These are phyloP conservation scores for Dendrobium huoshanense DNA, from an alignment of 106 monocot genomes.

Conservation along the genomic window DNA sequence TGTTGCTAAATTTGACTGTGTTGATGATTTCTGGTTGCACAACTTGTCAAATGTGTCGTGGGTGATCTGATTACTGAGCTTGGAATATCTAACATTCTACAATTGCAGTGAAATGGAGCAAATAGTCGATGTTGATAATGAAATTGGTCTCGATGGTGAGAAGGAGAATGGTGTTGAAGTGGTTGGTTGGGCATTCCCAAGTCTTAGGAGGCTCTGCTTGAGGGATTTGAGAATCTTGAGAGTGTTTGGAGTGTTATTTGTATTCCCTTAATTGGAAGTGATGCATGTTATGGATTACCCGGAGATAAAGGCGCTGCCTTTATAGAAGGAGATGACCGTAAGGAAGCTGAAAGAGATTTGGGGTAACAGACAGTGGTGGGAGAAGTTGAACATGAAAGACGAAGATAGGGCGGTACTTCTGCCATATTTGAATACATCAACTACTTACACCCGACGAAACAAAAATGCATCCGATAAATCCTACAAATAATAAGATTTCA, in stretches of 20 bases:
- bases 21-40: background rate
- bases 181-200: background rate
- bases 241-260: background rate
- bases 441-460: no score
- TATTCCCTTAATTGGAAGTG: background rate
- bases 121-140: background rate
- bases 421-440: no score
- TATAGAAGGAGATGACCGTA: background rate
- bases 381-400: background rate
- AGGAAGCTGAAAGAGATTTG: background rate
- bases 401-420: background rate
- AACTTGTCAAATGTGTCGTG: conserved; percentile 6
- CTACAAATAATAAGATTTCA: no score
- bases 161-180: background rate
- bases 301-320: background rate
- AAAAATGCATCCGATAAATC: no score
- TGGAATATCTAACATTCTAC: background rate
- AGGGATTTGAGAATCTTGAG: background rate
- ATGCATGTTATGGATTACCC: background rate
- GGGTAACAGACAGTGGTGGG: background rate
- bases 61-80: conserved; percentile 6
- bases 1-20: background rate
- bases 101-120: conserved; percentile 6
- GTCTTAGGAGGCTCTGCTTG: conserved; percentile 2
- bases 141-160: background rate